Conservation (phyloP, 2,329 filamentous ascomycete genomes). For the Colletotrichum shisoi region DNA sequence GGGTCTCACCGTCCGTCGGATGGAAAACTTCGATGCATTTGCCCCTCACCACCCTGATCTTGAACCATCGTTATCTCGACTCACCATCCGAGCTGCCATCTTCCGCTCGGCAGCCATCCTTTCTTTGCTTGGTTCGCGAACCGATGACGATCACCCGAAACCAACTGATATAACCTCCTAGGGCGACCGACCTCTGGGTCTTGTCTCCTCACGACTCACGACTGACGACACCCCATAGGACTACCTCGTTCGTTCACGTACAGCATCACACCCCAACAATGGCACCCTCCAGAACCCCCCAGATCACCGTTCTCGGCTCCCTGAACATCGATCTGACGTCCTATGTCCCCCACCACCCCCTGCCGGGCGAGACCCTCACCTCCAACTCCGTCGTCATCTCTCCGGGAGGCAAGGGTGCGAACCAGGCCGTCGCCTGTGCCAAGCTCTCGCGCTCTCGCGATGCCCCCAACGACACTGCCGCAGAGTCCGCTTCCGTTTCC, state of each 20-base stretch:
- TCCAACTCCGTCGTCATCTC: conserved; percentile 79
- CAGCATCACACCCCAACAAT: conserved; percentile 10
- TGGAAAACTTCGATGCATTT: conserved; percentile 31
- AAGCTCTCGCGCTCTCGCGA: conserved; percentile 71
- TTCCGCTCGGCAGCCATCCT: conserved; percentile 14
- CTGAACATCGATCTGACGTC: conserved; percentile 95
- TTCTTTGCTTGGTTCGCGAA: neutral
- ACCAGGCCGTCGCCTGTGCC: conserved; percentile 89
- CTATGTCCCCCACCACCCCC: conserved; percentile 82
- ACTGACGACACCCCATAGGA: neutral
- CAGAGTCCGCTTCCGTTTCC: conserved; percentile 58
- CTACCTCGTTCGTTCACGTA: conserved; percentile 4
- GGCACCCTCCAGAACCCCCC: conserved; percentile 45
- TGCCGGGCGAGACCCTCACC: conserved; percentile 86
- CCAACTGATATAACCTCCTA: neutral
- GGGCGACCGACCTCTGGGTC: neutral
- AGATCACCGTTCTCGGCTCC: conserved; percentile 86
- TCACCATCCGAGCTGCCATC: conserved; percentile 27
- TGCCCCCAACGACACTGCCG: conserved; percentile 43
- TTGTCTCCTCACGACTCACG: neutral
- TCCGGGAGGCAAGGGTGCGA: conserved; percentile 92
- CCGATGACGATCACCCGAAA: neutral
- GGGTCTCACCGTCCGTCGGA: conserved; percentile 29
- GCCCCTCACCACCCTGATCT: conserved; percentile 12
- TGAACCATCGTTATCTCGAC: conserved; percentile 24